Base-by-base conservation (phyloP, 2,329 filamentous ascomycete genomes). In the Exophiala xenobiotica region DNA sequence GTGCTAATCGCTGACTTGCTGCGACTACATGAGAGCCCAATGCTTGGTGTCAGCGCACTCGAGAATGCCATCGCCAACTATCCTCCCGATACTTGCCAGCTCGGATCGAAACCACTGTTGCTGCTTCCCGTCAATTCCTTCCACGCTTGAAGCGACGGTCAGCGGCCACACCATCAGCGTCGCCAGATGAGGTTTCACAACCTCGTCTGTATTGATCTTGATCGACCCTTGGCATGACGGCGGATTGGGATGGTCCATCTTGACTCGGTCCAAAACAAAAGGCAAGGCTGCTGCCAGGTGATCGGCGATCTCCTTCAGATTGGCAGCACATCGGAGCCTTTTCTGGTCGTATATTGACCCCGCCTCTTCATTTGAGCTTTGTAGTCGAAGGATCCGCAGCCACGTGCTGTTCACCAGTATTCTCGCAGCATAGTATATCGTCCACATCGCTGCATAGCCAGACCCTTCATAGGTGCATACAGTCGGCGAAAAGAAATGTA, bases 181-280 rank as follows among this genome's bases (percentile, higher is more conserved):
- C 2, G 53, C 55, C 12, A 56, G 16, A 46, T 49, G 56, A 19
- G 60, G 60, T 41, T 50, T 60, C 16, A 59, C 51, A n/a, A 20
- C 18, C 7, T 57, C 35, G 26, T 57, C 38, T 8, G 8, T 45
- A 16, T 44, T 43, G 22, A 64, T 64, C 4, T 12, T 9, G 9
- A 23, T 12, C 9, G 35, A 33, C 19, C 3, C 22, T 20, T 16
- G 6, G 23, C 48, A 84, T 86, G 78, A 19, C 24, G 18, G 24
- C 18, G 19, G 19, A n/a, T 9, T 23, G 7, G n/a, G 35, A 16
- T 12, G 8, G 3, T 8, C 27, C 23, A 11, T 11, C 24, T 49
- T 14, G 23, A 53, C 11, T 22, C 20, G 43, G 12, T 49, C 49
- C 19, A 55, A 35, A 12, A 33, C 46, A 37, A 55, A 55, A 2